These are phyloP conservation scores for Hydrangea macrophylla DNA, from an alignment of 148 eudicot genomes.

Conservation along the genomic window DNA sequence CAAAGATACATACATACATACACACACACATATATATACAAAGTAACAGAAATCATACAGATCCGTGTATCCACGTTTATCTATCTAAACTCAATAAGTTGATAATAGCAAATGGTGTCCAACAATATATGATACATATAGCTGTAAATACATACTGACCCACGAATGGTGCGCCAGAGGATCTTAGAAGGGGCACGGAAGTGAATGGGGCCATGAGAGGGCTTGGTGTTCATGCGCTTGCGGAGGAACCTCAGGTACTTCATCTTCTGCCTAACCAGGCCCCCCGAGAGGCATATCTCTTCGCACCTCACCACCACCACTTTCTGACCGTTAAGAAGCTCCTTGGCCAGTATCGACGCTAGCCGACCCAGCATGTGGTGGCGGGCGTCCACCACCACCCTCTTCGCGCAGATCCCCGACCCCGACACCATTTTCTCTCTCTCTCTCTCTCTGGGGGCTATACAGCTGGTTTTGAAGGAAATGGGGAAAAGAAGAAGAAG, in stretches of 20 bases:
- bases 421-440: constrained; percentile 36
- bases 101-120: no score
- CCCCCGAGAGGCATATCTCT: constrained; percentile 42
- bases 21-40: not conserved
- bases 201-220: constrained; percentile 47
- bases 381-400: constrained; percentile 42
- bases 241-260: constrained; percentile 40
- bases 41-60: not conserved
- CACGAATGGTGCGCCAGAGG: constrained; percentile 45
- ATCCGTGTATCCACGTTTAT: no score
- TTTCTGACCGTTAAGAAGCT: constrained; percentile 36
- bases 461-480: not conserved
- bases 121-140: not conserved
- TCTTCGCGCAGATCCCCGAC: constrained; percentile 30
- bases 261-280: constrained; percentile 46
- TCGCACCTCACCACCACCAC: constrained; percentile 42
- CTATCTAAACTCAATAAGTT: no score
- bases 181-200: constrained; percentile 44
- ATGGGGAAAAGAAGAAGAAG: not conserved
- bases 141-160: constrained; percentile 15
- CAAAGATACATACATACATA: not conserved
- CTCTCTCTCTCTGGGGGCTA: not conserved
- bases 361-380: constrained; percentile 47
- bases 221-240: constrained; percentile 47
- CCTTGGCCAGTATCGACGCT: constrained; percentile 35